Evolutionary conservation across 148 eudicot species (phyloP).

Genomic region (Chenopodium formosanum): DNA sequence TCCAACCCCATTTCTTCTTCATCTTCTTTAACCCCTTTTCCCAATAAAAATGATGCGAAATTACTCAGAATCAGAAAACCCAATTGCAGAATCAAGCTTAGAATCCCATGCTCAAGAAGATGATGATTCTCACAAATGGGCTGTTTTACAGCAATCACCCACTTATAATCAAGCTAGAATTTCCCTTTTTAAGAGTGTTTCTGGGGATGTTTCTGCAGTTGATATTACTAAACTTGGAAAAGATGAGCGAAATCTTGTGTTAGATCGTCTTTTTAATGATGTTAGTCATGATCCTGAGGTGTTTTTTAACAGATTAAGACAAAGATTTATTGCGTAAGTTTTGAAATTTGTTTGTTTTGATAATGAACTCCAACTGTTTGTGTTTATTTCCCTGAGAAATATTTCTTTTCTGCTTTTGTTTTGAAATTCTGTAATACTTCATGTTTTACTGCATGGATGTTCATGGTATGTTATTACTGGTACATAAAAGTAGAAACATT

Average conservation of each 20-base stretch:
- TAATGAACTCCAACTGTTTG: neutral
- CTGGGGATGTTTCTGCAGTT: conserved; percentile 54
- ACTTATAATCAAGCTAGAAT: conserved; percentile 59
- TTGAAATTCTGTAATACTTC: neutral
- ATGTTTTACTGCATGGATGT: neutral
- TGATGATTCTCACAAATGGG: conserved; percentile 60
- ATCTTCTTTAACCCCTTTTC: neutral
- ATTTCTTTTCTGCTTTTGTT: neutral
- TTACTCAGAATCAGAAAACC: conserved; percentile 25
- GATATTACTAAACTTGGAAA: conserved; percentile 55
- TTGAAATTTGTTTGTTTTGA: neutral
- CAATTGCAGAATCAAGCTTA: conserved; percentile 29
- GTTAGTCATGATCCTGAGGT: conserved; percentile 53
- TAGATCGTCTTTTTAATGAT: conserved; percentile 61
- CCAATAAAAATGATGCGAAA: conserved; percentile 41
- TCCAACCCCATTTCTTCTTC: neutral
- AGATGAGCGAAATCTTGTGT: conserved; percentile 51
- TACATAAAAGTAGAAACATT: no score
- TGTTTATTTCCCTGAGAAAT: conserved; percentile 2
- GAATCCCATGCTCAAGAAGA: conserved; percentile 28
- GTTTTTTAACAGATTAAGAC: conserved; percentile 58
- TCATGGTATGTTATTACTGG: neutral
- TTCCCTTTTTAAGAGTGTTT: conserved; percentile 47
- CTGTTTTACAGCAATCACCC: conserved; percentile 55
- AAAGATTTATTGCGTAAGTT: conserved; percentile 72